Evolutionary conservation across 371 early-diverging fungal genomes (phyloP), one percentile per base, ranked within the genome.

Genomic region (Lichtheimia ramosa): DNA sequence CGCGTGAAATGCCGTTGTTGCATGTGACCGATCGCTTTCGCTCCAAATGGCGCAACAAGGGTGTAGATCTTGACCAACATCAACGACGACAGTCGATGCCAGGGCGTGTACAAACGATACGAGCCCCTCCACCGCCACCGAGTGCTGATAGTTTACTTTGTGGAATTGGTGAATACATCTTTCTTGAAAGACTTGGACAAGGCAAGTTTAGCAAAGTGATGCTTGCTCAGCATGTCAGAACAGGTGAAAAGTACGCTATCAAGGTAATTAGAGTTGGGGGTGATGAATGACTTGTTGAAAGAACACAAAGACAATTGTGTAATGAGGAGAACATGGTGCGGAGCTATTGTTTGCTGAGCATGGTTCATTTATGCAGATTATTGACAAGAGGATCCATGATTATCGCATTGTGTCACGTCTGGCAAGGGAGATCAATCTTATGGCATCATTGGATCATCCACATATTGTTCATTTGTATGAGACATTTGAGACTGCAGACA

Each of bases 191-290:
- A n/a, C 77, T 96, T 4, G 98, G 96, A 15, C 89, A 86, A 55
- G 96, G 96, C 27, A 93, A 92, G 60, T 94, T 93, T 62, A 90
- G 92, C 61, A 83, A 89, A 56, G 97, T 96, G 20, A 90, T 94
- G 68, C 81, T 94, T 15, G 94, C 90, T 2, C 76, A 83, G 24
- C 91, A 94, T 71, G 87, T 84, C 63, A 60, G 86, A 56, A 93
- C 90, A 15, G 73, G 71, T 5, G 69, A 81, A 24, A 68, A 83
- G 63, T 75, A 75, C 60, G 87, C 87, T 18, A 66, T 87, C 54
- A 85, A 85, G 69, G 74, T 73, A 60, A 23, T 25, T 18, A 25
- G 39, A 16, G 34, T 16, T 13, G 2, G 10, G 14, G 21, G 25
- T 15, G 20, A 3, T 5, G 41, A 16, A 49, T 27, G 51, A 10